A percentile compares a stretch with the other conserved stretches of the same genome.
Conservation (phyloP, 768 basidiomycete species). For the Ramaria rubella region DNA sequence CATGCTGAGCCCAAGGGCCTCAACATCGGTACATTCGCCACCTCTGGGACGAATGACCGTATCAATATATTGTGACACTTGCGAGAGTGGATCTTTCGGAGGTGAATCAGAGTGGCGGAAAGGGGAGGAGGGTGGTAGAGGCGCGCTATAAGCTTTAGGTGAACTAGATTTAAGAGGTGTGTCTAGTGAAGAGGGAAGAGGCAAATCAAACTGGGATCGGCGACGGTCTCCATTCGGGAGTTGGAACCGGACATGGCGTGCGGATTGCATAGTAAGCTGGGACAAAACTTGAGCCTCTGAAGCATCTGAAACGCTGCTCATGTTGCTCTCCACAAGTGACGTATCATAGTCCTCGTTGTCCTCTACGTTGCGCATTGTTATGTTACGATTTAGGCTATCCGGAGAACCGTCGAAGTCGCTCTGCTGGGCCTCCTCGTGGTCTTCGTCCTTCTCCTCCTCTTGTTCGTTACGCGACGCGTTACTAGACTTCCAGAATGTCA, state of each 20-base stretch:
- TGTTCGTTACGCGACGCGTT: background rate
- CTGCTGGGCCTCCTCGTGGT: background rate
- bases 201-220: background rate
- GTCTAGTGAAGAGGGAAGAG: background rate
- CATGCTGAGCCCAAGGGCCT: constrained; percentile 8
- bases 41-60: constrained; percentile 8
- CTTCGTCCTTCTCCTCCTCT: background rate
- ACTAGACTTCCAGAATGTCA: constrained; percentile 5
- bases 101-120: background rate
- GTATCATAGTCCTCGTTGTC: background rate
- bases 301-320: constrained; percentile 6
- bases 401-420: background rate
- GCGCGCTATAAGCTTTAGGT: background rate
- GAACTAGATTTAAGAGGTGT: background rate
- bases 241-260: constrained; percentile 10
- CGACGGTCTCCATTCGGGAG: constrained; percentile 5
- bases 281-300: constrained; percentile 5
- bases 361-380: background rate
- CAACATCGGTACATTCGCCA: constrained; percentile 4
- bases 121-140: constrained; percentile 5
- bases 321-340: constrained; percentile 4
- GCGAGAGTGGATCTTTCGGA: background rate
- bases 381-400: background rate
- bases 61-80: constrained; percentile 5
- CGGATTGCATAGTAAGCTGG: background rate